phyloP scores from a whole-genome alignment of 495 filamentous ascomycete species.

The Penicillium atrosanguineum region DNA sequence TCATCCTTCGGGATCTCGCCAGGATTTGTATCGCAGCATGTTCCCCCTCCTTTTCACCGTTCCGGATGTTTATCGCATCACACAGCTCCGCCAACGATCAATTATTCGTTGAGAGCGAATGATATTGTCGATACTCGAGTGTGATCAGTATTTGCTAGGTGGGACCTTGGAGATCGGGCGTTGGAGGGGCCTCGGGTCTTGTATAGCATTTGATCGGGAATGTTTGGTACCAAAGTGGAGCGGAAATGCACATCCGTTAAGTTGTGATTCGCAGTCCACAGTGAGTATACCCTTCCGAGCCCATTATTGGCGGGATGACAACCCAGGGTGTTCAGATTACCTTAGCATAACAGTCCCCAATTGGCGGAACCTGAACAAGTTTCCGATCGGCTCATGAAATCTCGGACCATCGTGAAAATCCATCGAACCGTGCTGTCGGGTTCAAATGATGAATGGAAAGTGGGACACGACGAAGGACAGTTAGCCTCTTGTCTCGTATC shows the following conservation, averaged over 20 bases:
- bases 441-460: not conserved
- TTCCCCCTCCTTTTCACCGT: not conserved
- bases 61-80: not conserved
- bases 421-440: not conserved
- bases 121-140: not conserved
- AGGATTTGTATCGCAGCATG: not conserved
- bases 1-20: not conserved
- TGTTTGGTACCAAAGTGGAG: not conserved
- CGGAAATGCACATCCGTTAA: not conserved
- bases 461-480: not conserved
- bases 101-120: not conserved
- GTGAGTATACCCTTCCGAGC: not conserved
- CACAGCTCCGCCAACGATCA: not conserved
- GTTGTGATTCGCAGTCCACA: not conserved
- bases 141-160: not conserved
- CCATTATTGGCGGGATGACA: slow-evolving; percentile 8
- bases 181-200: not conserved
- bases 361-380: not conserved
- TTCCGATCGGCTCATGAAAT: not conserved
- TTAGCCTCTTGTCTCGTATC: too few relatives aligned
- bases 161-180: not conserved
- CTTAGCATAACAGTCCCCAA: not conserved
- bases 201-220: not conserved
- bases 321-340: not conserved
- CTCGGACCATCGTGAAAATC: not conserved